Conservation (phyloP, 2,329 filamentous ascomycete species). For the Colletotrichum gigasporum region DNA sequence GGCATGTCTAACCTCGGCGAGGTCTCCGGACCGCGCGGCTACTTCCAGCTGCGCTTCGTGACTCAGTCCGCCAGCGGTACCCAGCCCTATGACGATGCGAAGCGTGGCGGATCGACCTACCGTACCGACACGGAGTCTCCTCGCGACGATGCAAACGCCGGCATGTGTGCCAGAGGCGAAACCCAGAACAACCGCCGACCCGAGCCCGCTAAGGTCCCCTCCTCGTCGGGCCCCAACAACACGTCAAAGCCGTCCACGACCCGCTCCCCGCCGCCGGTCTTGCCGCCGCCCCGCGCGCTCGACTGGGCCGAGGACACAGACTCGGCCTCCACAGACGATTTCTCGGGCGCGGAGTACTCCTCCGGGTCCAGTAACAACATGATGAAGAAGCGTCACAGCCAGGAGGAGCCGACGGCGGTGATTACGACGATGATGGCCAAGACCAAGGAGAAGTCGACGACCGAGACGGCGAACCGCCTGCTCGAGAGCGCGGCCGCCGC, state of each 20-base stretch:
- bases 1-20: conserved; percentile 51
- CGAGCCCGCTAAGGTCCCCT: neutral
- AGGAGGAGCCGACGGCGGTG: no score
- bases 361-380: neutral
- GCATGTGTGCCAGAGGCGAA: no score
- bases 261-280: neutral
- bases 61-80: neutral
- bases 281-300: conserved; percentile 1
- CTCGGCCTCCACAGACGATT: conserved; percentile 23
- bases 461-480: conserved; percentile 9
- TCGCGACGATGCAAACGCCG: neutral
- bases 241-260: neutral
- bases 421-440: neutral
- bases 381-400: no score
- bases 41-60: neutral
- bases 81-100: neutral
- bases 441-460: neutral
- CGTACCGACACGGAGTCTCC: neutral
- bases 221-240: neutral
- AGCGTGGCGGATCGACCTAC: neutral
- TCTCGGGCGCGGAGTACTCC: conserved; percentile 12
- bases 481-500: conserved; percentile 11
- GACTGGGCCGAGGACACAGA: conserved; percentile 30
- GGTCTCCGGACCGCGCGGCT: conserved; percentile 33
- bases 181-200: no score